phyloP scores from a whole-genome alignment of 768 basidiomycete genomes.

The Kwoniella shandongensis region DNA sequence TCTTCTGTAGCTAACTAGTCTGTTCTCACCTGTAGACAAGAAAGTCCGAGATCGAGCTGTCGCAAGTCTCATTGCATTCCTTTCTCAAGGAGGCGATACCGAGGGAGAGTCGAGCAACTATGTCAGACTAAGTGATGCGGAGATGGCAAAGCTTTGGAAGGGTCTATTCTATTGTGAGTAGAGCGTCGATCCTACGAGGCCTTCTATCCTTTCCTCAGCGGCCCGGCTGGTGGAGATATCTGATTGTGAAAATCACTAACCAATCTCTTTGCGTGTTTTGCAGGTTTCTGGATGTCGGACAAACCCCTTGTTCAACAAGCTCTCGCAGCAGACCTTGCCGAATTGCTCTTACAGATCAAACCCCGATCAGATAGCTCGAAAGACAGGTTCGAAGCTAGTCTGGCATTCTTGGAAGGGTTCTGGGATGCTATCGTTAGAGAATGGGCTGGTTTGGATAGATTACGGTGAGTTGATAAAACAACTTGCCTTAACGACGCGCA shows the following conservation, averaged over 20 bases:
- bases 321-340: constrained; percentile 79
- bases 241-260: too few species aligned
- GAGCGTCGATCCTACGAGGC: too few species aligned
- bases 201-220: background rate
- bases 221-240: too few species aligned
- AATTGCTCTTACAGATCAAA: constrained; percentile 71
- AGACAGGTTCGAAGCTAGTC: constrained; percentile 57
- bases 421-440: constrained; percentile 88
- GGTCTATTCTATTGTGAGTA: constrained; percentile 90
- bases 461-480: constrained; percentile 66
- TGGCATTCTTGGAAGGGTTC: constrained; percentile 81
- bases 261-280: background rate
- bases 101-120: constrained; percentile 34
- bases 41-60: constrained; percentile 88
- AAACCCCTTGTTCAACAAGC: constrained; percentile 95
- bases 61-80: constrained; percentile 71
- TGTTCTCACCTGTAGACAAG: too few species aligned
- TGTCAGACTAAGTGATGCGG: constrained; percentile 64
- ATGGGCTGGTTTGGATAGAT: constrained; percentile 87
- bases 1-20: too few species aligned
- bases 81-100: constrained; percentile 58
- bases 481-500: too few species aligned
- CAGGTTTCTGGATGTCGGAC: constrained; percentile 99
- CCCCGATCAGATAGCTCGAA: constrained; percentile 30
- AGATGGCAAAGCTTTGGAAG: constrained; percentile 95